Evolutionary conservation across 345 rosid genomes (phyloP).

Genomic region (Arabidopsis suecica): DNA sequence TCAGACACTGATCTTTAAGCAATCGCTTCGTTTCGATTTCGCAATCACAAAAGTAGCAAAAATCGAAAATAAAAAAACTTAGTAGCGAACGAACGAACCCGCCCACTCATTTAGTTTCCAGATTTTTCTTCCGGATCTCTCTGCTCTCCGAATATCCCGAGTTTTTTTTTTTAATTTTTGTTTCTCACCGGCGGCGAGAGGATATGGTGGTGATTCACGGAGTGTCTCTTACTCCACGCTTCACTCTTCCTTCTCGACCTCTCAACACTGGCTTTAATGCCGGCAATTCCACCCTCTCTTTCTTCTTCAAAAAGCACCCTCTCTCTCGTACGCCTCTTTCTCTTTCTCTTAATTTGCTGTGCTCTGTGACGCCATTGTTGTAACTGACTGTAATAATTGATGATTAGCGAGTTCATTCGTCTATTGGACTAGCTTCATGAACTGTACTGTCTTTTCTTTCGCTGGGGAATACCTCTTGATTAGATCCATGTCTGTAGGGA

Average conservation of each 20-base stretch:
- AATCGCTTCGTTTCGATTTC: conserved; percentile 32
- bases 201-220: conserved; percentile 45
- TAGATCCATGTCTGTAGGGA: conserved; percentile 66
- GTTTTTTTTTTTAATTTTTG: neutral
- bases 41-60: conserved; percentile 29
- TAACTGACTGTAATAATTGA: too few species aligned
- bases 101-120: conserved; percentile 40
- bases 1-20: conserved; percentile 41
- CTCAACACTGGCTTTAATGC: conserved; percentile 41
- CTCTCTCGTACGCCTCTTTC: conserved; percentile 56
- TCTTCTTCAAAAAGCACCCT: conserved; percentile 55
- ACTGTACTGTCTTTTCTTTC: too few species aligned
- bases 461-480: conserved; percentile 21
- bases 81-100: conserved; percentile 17
- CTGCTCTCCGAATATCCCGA: conserved; percentile 27
- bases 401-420: too few species aligned
- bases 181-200: conserved; percentile 14
- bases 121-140: conserved; percentile 35
- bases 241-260: conserved; percentile 42
- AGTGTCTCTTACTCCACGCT: conserved; percentile 43
- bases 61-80: neutral
- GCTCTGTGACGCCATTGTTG: too few species aligned
- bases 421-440: too few species aligned
- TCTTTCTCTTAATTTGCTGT: neutral
- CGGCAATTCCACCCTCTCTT: conserved; percentile 50